Percentiles rank a stretch among this genome's conserved stretches.
These are phyloP conservation scores for Porodaedalea pini DNA, from an alignment of 1,284 basidiomycete species.

Conservation along the genomic window DNA sequence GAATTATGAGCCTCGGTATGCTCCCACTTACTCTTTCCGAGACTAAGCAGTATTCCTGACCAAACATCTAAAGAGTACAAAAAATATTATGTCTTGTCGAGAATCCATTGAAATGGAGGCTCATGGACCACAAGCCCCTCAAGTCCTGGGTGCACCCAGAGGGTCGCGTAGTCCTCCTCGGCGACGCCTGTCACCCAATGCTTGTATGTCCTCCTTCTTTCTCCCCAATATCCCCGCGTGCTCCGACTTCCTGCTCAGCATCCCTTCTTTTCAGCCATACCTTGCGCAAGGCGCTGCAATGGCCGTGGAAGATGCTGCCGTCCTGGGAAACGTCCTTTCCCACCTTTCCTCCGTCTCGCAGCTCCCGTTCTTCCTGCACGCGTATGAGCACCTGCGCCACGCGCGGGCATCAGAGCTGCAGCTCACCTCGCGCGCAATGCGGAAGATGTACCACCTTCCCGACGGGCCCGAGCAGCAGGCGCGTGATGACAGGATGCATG, in stretches of 20 bases:
- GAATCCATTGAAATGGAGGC: constrained; percentile 34
- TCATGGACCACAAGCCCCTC: constrained; percentile 35
- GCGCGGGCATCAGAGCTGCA: constrained; percentile 38
- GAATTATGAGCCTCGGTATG: constrained; percentile 35
- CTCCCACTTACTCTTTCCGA: neutral
- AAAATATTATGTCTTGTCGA: constrained; percentile 43
- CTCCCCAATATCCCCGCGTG: too few relatives aligned
- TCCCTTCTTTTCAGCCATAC: constrained; percentile 31
- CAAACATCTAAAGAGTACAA: neutral
- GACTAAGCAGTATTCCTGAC: neutral
- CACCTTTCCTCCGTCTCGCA: constrained; percentile 38
- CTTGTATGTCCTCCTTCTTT: constrained; percentile 29
- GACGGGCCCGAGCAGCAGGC: constrained; percentile 37
- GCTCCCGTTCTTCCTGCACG: constrained; percentile 41
- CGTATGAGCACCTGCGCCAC: constrained; percentile 48
- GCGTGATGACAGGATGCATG: constrained; percentile 37
- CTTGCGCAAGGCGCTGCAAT: constrained; percentile 31
- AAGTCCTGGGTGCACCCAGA: constrained; percentile 45
- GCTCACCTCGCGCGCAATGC: constrained; percentile 37
- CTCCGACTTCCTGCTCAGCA: constrained; percentile 29
- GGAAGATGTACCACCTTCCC: constrained; percentile 36
- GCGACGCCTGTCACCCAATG: constrained; percentile 51
- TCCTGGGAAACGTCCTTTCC: constrained; percentile 46
- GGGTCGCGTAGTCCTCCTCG: constrained; percentile 43
- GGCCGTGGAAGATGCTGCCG: constrained; percentile 51